Conservation (phyloP, 495 filamentous ascomycete species). For the Xylaria nigripes region DNA sequence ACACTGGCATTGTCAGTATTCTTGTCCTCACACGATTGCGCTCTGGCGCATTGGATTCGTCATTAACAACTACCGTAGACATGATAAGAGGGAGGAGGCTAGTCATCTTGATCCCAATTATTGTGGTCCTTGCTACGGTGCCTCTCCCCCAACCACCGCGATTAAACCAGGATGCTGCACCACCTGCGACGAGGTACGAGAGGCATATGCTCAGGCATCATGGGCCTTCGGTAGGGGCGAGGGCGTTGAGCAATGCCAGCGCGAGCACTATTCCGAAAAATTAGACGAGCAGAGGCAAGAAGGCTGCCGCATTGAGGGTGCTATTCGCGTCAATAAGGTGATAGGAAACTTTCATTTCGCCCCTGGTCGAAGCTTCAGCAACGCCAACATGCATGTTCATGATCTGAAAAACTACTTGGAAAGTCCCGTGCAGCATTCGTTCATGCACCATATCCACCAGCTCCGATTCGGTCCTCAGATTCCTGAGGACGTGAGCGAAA, state of each 20-base stretch:
- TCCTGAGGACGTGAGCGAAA: conserved; percentile 60
- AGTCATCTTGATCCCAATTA: conserved; percentile 82
- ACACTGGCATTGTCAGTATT: conserved; percentile 60
- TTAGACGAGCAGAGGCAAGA: conserved; percentile 80
- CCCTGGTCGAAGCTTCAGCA: conserved; percentile 87
- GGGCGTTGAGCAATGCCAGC: conserved; percentile 88
- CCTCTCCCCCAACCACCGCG: conserved; percentile 58
- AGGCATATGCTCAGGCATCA: conserved; percentile 77
- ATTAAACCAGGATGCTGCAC: conserved; percentile 81
- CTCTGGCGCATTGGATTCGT: neutral
- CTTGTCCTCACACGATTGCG: neutral
- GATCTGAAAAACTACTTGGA: conserved; percentile 91
- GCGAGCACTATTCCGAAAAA: conserved; percentile 84
- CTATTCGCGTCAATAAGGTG: conserved; percentile 93
- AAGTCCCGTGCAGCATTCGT: conserved; percentile 64
- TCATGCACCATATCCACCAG: conserved; percentile 82
- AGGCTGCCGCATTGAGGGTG: conserved; percentile 91
- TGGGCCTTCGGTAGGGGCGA: conserved; percentile 94
- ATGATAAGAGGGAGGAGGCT: conserved; percentile 54
- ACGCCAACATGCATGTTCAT: conserved; percentile 93
- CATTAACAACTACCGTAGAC: conserved; percentile 34
- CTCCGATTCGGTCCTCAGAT: conserved; percentile 92
- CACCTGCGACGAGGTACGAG: conserved; percentile 92
- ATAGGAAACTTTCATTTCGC: conserved; percentile 98
- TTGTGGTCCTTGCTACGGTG: conserved; percentile 91